Conservation (phyloP, 2,329 filamentous ascomycete genomes). For the Monascus ruber region DNA sequence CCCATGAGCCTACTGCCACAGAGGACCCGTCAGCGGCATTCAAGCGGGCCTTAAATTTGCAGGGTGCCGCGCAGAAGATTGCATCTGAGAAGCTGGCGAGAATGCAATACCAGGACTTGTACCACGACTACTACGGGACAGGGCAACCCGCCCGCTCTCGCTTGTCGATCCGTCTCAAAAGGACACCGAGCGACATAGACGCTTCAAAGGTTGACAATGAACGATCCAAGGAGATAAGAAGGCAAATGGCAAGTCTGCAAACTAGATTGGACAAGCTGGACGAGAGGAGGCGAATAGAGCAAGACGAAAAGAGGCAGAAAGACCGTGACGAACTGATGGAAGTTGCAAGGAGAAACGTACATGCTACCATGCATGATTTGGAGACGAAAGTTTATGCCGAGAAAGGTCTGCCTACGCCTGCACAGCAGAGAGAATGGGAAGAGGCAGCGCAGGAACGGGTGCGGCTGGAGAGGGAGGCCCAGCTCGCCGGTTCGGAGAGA, state of each 20-base stretch:
- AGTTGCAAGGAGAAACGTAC: conserved; percentile 77
- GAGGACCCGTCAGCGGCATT: conserved; percentile 12
- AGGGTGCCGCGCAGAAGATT: conserved; percentile 77
- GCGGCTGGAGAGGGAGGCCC: conserved; percentile 50
- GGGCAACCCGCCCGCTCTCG: conserved; percentile 37
- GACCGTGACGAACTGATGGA: conserved; percentile 68
- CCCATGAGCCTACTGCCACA: conserved; percentile 19
- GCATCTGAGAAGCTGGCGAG: conserved; percentile 74
- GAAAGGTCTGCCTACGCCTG: conserved; percentile 60
- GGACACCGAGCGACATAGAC: conserved; percentile 55
- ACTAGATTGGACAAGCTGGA: conserved; percentile 44
- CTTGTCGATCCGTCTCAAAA: conserved; percentile 46
- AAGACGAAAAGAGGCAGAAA: conserved; percentile 41
- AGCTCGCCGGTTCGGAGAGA: conserved; percentile 43
- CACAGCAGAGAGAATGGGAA: conserved; percentile 67
- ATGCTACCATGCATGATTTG: conserved; percentile 63
- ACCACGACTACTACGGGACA: conserved; percentile 66
- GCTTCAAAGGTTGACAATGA: conserved; percentile 52
- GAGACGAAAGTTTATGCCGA: conserved; percentile 69
- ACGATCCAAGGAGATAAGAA: conserved; percentile 59
- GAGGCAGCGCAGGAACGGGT: conserved; percentile 59
- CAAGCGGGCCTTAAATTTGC: conserved; percentile 42
- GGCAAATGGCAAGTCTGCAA: conserved; percentile 69
- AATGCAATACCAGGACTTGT: conserved; percentile 62
- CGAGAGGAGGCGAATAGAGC: conserved; percentile 43